A percentile compares a stretch with the other conserved stretches of the same genome.
phyloP scores from a whole-genome alignment of 805 yeast genomes.

The Saccharomycopsis sp. region DNA sequence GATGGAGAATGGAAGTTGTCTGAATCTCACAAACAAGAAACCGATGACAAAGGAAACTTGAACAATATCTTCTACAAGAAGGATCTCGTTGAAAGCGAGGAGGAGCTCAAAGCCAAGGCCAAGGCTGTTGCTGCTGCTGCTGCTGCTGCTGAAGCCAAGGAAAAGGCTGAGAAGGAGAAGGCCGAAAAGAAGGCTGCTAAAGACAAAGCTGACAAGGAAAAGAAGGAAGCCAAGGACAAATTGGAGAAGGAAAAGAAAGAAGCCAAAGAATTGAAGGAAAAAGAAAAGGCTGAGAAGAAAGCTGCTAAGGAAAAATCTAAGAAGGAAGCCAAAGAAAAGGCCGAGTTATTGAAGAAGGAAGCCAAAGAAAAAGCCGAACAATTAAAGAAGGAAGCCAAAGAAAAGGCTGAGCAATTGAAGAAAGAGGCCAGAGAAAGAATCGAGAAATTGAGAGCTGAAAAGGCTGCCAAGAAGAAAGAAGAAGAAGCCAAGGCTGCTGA shows the following conservation, averaged over 20 bases:
- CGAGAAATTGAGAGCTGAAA: conserved; percentile 1
- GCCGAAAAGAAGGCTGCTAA: not conserved
- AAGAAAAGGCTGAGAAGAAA: conserved; percentile 8
- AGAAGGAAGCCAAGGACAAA: conserved; percentile 19
- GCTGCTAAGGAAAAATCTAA: not conserved
- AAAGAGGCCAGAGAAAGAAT: not conserved
- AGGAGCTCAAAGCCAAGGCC: not conserved
- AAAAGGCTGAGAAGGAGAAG: conserved; percentile 20
- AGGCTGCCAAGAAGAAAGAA: conserved; percentile 12
- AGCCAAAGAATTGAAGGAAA: conserved; percentile 20
- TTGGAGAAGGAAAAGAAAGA: conserved; percentile 11
- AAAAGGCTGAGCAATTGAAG: not conserved
- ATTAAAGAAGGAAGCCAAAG: not conserved
- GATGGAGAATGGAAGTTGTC: conserved; percentile 59
- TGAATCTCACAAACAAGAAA: conserved; percentile 27
- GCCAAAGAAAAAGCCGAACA: not conserved
- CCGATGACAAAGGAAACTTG: conserved; percentile 20
- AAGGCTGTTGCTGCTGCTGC: conserved; percentile 24
- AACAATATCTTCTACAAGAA: conserved; percentile 16
- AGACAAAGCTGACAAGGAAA: conserved; percentile 5
- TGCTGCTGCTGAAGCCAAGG: conserved; percentile 32
- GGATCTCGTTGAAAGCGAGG: conserved; percentile 13
- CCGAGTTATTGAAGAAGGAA: not conserved
- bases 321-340: not conserved
- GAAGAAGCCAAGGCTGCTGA: conserved; percentile 7